These are phyloP conservation scores for Pseudonitzschia pungens DNA, from an alignment of 108 stramenopile species.

Conservation along the genomic window DNA sequence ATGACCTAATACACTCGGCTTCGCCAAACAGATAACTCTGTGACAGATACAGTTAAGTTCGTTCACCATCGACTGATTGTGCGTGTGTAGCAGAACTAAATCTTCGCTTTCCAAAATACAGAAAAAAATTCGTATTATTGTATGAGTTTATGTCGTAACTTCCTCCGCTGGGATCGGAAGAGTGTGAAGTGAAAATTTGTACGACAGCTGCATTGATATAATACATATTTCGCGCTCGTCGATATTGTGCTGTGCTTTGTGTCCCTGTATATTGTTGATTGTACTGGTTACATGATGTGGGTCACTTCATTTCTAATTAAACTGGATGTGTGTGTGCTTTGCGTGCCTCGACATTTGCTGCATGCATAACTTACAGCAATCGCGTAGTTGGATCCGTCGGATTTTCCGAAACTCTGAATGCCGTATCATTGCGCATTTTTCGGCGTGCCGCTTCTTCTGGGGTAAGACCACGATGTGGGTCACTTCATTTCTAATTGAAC, in stretches of 20 bases:
- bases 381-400: background rate
- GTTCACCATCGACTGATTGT: no score
- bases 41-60: no score
- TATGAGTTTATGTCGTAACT: background rate
- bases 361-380: constrained; percentile 1
- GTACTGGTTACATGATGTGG: background rate
- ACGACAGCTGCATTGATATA: background rate
- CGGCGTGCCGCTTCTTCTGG: background rate
- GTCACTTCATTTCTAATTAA: no score
- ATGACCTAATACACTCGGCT: no score
- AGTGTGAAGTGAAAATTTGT: background rate
- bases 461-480: no score
- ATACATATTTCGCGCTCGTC: background rate
- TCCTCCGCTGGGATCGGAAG: background rate
- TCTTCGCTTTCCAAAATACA: no score
- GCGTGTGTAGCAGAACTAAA: no score
- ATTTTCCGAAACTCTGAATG: constrained; percentile 8
- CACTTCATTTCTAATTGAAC: no score
- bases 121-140: background rate
- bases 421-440: constrained; percentile 10
- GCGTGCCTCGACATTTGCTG: background rate
- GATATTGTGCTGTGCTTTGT: background rate
- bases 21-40: no score
- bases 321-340: background rate
- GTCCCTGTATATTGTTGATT: background rate